Conservation (phyloP, 2,329 filamentous ascomycete genomes). For the Colletotrichum gloeosporioides region DNA sequence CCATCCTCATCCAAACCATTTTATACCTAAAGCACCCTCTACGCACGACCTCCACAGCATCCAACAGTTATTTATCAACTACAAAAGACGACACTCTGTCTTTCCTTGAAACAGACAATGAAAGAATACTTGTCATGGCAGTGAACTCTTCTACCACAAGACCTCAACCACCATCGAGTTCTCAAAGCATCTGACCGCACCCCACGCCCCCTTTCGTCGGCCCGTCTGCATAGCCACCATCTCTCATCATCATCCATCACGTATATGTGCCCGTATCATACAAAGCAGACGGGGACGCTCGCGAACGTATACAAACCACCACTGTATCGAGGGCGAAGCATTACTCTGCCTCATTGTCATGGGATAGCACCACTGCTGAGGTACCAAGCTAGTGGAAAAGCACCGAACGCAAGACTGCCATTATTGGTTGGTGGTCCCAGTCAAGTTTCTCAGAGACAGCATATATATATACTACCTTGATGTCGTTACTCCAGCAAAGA, state of each 20-base stretch:
- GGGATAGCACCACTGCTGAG: background rate
- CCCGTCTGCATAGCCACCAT: background rate
- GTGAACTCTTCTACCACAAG: background rate
- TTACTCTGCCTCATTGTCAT: background rate
- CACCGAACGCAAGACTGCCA: background rate
- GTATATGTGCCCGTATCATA: background rate
- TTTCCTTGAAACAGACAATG: background rate
- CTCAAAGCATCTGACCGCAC: background rate
- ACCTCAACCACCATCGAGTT: background rate
- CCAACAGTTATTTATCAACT: background rate
- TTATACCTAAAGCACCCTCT: fast-evolving
- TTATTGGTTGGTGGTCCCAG: fast-evolving
- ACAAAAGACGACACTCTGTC: background rate
- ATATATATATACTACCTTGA: background rate
- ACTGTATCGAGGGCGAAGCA: background rate
- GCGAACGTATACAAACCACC: background rate
- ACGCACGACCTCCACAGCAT: background rate
- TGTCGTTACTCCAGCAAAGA: background rate
- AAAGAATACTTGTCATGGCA: background rate
- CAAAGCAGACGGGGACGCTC: background rate
- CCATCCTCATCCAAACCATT: background rate
- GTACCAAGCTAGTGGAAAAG: background rate
- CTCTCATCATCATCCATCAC: background rate
- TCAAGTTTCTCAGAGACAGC: background rate
- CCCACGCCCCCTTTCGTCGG: background rate